A percentile compares a stretch with the other conserved stretches of the same genome.
Evolutionary conservation across 1,284 basidiomycete genomes (phyloP).

Genomic region (Cutaneotrichosporon sp.): DNA sequence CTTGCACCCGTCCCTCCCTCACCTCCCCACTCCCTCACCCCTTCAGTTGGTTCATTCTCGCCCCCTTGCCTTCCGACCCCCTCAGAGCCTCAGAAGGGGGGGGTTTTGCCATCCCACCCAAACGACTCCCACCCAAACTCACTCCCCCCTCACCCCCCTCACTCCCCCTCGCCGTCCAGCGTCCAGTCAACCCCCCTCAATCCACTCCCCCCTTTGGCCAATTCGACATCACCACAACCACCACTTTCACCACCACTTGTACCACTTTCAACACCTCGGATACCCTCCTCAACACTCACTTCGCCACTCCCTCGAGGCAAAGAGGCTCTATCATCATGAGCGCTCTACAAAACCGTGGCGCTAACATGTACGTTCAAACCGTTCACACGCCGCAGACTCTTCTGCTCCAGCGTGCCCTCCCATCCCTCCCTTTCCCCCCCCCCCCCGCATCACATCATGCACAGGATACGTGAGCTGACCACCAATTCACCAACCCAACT

Average conservation of each 20-base stretch:
- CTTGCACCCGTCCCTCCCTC: too few relatives aligned
- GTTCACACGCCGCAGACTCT: neutral
- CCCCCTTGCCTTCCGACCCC: too few relatives aligned
- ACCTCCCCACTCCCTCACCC: too few relatives aligned
- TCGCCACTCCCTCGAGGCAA: neutral
- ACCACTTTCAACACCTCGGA: too few relatives aligned
- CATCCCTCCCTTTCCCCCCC: neutral
- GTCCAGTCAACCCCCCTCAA: neutral
- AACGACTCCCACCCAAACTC: too few relatives aligned
- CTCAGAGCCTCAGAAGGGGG: too few relatives aligned
- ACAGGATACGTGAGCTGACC: too few relatives aligned
- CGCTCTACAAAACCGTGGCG: constrained; percentile 8
- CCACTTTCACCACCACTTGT: neutral
- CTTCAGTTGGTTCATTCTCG: too few relatives aligned
- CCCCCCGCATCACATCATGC: neutral
- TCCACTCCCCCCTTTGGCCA: neutral
- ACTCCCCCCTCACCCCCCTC: neutral
- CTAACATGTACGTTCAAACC: neutral
- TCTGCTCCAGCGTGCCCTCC: neutral
- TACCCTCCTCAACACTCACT: too few relatives aligned
- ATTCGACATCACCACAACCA: too few relatives aligned
- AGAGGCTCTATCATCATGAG: neutral
- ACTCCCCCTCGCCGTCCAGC: neutral
- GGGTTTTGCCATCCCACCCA: too few relatives aligned
- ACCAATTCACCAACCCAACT: too few relatives aligned